Conservation (phyloP, 2,329 filamentous ascomycete species). For the Diplocarpon rosae region DNA sequence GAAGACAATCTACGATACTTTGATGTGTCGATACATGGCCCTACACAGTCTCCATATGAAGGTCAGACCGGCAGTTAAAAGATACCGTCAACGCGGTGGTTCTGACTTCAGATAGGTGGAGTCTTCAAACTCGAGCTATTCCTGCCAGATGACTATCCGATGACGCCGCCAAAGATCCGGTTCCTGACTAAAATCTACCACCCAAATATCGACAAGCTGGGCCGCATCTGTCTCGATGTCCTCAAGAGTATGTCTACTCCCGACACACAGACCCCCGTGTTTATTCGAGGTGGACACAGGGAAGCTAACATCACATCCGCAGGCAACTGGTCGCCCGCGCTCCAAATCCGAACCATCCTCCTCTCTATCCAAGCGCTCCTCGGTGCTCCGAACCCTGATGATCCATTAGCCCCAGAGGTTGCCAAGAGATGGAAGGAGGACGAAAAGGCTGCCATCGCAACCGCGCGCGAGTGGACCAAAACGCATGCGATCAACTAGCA, state of each 20-base stretch:
- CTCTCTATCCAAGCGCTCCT: slow-evolving; percentile 95
- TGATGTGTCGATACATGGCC: slow-evolving; percentile 92
- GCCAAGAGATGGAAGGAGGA: slow-evolving; percentile 98
- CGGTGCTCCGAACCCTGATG: slow-evolving; percentile 92
- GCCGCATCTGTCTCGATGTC: slow-evolving; percentile 93
- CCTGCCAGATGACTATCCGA: slow-evolving; percentile 95
- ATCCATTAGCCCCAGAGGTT: slow-evolving; percentile 95
- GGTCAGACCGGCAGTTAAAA: slow-evolving; percentile 40
- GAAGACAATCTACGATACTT: slow-evolving; percentile 98
- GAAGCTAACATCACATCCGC: slow-evolving; percentile 13
- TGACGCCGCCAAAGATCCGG: slow-evolving; percentile 96
- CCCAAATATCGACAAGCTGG: slow-evolving; percentile 95
- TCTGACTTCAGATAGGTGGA: slow-evolving; percentile 35
- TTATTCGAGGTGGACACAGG: background rate
- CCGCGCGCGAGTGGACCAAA: slow-evolving; percentile 81
- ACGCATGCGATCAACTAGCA: slow-evolving; percentile 27
- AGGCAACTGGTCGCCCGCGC: slow-evolving; percentile 98
- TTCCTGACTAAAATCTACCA: slow-evolving; percentile 99
- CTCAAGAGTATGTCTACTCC: slow-evolving; percentile 64
- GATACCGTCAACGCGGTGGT: background rate
- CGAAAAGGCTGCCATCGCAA: slow-evolving; percentile 82
- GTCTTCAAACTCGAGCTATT: slow-evolving; percentile 97
- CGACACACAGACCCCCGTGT: too few species aligned
- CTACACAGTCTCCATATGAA: slow-evolving; percentile 87
- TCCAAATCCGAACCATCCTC: slow-evolving; percentile 97